A percentile compares a stretch with the other conserved stretches of the same genome.
These are phyloP conservation scores for Botrytis sinoallii DNA, from an alignment of 2,329 filamentous ascomycete genomes.

Conservation along the genomic window DNA sequence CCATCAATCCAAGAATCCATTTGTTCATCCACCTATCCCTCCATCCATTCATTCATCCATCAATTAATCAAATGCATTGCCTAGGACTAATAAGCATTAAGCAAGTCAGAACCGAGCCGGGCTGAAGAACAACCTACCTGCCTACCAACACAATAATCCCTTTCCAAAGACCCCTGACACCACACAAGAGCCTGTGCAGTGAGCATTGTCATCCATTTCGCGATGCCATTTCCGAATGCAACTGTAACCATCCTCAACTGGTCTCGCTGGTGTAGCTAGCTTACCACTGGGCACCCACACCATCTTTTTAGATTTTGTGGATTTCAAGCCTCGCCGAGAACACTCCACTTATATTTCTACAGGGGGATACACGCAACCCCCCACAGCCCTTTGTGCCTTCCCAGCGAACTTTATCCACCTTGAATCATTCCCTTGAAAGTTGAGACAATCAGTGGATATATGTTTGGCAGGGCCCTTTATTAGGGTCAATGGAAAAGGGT, in stretches of 20 bases:
- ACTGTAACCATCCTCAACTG: conserved; percentile 17
- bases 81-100: conserved; percentile 1
- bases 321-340: conserved; percentile 11
- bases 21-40: background rate
- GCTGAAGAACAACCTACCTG: conserved; percentile 10
- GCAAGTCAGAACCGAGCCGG: conserved; percentile 4
- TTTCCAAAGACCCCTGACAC: conserved; percentile 12
- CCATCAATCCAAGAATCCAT: background rate
- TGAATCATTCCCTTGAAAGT: background rate
- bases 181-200: conserved; percentile 7
- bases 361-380: conserved; percentile 9
- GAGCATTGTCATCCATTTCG: conserved; percentile 14
- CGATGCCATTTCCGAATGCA: conserved; percentile 20
- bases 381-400: background rate
- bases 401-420: conserved; percentile 11
- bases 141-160: conserved; percentile 6
- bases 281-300: background rate
- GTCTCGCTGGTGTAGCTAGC: conserved; percentile 3
- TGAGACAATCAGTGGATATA: background rate
- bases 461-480: background rate
- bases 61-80: background rate
- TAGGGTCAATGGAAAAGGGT: background rate
- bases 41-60: background rate
- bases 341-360: conserved; percentile 1
- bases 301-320: background rate